These are phyloP conservation scores for Austroboletus festivus DNA, from an alignment of 768 basidiomycete genomes.

Conservation along the genomic window DNA sequence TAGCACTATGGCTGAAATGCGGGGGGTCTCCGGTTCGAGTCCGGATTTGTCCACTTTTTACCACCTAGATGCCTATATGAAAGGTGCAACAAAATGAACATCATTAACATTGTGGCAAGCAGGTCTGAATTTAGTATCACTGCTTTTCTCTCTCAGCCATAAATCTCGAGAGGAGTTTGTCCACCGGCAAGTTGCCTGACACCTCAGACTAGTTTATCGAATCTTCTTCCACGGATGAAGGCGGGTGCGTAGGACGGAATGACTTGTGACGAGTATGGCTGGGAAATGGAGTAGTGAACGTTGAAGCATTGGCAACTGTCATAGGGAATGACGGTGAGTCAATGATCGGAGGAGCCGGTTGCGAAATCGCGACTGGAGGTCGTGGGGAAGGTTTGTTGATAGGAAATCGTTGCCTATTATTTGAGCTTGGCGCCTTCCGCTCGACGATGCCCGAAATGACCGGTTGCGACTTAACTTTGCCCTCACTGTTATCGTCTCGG, in stretches of 20 bases:
- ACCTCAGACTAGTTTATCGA: not conserved
- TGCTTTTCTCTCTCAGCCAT: constrained; percentile 30
- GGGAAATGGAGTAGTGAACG: not conserved
- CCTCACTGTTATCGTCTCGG: constrained; percentile 23
- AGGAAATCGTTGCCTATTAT: constrained; percentile 13
- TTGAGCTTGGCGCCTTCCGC: constrained; percentile 14
- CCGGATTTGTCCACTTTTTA: constrained; percentile 36
- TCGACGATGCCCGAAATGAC: constrained; percentile 25
- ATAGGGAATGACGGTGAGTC: constrained; percentile 21
- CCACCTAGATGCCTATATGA: too few species aligned
- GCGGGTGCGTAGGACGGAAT: constrained; percentile 10
- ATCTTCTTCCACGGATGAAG: constrained; percentile 13
- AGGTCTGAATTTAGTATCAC: too few species aligned
- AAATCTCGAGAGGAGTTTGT: constrained; percentile 31
- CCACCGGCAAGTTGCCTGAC: constrained; percentile 1
- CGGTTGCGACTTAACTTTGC: constrained; percentile 37
- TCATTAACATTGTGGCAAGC: too few species aligned
- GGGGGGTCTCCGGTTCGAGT: constrained; percentile 41
- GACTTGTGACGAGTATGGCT: constrained; percentile 6
- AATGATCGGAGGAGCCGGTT: constrained; percentile 9
- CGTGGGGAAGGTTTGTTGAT: constrained; percentile 14
- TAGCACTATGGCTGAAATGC: constrained; percentile 29
- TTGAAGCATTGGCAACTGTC: not conserved
- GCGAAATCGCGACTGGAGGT: not conserved
- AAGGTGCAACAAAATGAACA: too few species aligned